phyloP scores from a whole-genome alignment of 2,329 filamentous ascomycete genomes.

The Diaporthe australafricana region DNA sequence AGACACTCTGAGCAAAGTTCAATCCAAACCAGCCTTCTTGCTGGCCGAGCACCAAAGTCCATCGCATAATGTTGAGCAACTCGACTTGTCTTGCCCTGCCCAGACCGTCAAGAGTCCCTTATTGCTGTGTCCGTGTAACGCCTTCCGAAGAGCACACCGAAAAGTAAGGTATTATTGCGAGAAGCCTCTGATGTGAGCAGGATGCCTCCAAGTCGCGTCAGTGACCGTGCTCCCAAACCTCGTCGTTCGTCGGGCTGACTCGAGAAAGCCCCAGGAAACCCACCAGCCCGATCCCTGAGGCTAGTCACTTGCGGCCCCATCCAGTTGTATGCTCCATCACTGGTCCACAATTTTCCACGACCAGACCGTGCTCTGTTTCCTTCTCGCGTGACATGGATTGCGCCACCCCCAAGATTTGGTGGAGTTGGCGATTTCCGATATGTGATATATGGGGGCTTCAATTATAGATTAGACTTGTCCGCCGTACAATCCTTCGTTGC shows the following conservation, averaged over 20 bases:
- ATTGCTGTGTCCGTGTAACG: too few relatives aligned
- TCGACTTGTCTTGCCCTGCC: neutral
- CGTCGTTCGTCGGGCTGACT: constrained; percentile 5
- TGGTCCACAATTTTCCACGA: neutral
- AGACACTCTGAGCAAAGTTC: too few relatives aligned
- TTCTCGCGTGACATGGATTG: neutral
- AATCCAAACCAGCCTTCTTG: neutral
- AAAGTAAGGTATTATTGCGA: neutral
- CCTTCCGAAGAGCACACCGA: neutral
- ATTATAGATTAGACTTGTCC: constrained; percentile 1
- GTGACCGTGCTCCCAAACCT: neutral
- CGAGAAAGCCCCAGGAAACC: neutral
- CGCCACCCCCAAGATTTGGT: constrained; percentile 7
- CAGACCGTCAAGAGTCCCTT: neutral
- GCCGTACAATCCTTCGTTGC: neutral
- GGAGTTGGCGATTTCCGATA: neutral
- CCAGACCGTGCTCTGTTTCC: neutral
- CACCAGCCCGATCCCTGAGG: neutral
- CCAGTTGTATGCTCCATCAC: neutral
- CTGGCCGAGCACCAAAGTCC: neutral
- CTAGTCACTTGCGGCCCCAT: constrained; percentile 1
- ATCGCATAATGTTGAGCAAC: neutral
- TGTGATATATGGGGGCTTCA: neutral
- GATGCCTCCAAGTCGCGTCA: neutral
- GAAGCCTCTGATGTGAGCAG: neutral